These are phyloP conservation scores for Suillus subaureus DNA, from an alignment of 768 basidiomycete species.

Conservation along the genomic window DNA sequence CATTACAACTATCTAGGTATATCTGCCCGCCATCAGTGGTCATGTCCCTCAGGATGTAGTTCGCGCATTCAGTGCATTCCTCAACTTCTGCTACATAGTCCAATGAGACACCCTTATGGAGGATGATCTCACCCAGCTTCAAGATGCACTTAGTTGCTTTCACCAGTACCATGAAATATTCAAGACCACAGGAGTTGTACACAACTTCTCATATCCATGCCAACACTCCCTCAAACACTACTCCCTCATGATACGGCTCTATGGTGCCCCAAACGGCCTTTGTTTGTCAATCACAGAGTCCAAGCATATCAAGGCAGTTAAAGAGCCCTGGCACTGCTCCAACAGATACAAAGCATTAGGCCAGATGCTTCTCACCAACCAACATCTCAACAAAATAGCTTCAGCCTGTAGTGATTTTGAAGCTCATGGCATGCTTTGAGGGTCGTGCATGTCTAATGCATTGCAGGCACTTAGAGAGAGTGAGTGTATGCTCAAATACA, in stretches of 20 bases:
- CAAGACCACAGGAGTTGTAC: neutral
- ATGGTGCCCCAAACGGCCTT: conserved; percentile 30
- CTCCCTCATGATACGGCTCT: conserved; percentile 21
- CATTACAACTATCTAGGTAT: conserved; percentile 25
- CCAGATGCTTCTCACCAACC: too few relatives aligned
- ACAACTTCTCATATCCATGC: neutral
- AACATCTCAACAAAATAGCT: too few relatives aligned
- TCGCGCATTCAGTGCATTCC: conserved; percentile 22
- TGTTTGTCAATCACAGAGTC: too few relatives aligned
- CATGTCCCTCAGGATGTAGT: conserved; percentile 30
- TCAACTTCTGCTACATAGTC: conserved; percentile 28
- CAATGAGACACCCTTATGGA: conserved; percentile 3
- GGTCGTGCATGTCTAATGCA: too few relatives aligned
- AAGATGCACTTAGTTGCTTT: conserved; percentile 15
- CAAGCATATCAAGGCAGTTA: too few relatives aligned
- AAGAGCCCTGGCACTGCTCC: too few relatives aligned
- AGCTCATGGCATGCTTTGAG: too few relatives aligned
- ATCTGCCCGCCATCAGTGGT: conserved; percentile 32
- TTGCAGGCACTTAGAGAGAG: too few relatives aligned
- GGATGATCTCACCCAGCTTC: conserved; percentile 11
- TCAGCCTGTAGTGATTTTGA: too few relatives aligned
- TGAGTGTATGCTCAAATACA: too few relatives aligned
- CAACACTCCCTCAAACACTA: neutral
- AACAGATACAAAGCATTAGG: too few relatives aligned
- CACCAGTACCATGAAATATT: conserved; percentile 5